These are phyloP conservation scores for Periconia macrospinosa DNA, from an alignment of 2,329 filamentous ascomycete genomes.

Conservation along the genomic window DNA sequence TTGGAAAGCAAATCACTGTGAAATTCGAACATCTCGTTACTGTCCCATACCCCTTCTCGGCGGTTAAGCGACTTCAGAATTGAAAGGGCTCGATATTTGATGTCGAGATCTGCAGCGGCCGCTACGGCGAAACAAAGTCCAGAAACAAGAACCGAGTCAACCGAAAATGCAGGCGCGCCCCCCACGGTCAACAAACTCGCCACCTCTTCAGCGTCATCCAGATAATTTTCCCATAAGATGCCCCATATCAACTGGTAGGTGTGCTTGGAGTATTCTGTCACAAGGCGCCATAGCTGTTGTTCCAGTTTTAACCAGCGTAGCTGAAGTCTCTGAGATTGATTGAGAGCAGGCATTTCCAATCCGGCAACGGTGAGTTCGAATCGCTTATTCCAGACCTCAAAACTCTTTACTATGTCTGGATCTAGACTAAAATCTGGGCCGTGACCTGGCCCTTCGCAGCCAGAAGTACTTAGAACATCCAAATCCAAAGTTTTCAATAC, in stretches of 20 bases:
- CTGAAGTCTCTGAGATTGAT: background rate
- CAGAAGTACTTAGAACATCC: background rate
- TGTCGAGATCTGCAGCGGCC: background rate
- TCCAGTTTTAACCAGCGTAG: background rate
- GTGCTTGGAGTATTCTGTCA: background rate
- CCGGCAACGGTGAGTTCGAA: background rate
- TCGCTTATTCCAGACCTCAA: background rate
- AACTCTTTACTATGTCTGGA: background rate
- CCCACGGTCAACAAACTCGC: background rate
- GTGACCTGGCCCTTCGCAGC: background rate
- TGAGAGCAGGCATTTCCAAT: background rate
- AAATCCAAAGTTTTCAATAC: background rate
- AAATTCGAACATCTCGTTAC: background rate
- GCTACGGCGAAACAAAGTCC: background rate
- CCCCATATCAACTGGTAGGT: background rate
- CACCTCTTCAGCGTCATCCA: background rate
- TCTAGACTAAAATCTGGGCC: background rate
- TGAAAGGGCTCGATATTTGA: background rate
- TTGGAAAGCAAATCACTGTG: no score
- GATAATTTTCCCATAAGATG: background rate
- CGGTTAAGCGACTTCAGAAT: background rate
- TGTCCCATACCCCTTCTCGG: background rate
- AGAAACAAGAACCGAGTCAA: background rate
- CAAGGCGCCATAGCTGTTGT: background rate
- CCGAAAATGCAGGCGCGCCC: background rate